Evolutionary conservation across 306 rosid genomes (phyloP), one percentile per base, ranked within the genome.

Genomic region (Macrotyloma uniflorum): DNA sequence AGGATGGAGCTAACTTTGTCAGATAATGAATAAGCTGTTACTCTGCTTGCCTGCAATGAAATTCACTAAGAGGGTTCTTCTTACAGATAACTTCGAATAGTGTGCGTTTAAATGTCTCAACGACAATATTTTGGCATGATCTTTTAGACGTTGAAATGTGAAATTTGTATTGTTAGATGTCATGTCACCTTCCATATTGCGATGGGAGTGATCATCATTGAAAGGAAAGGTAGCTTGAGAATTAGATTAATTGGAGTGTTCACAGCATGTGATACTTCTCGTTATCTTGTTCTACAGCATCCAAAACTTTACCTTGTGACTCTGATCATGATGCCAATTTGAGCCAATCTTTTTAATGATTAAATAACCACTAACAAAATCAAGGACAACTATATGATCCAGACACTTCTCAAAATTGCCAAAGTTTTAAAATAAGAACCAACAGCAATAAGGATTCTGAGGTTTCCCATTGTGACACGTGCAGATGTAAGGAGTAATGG

Each of bases 281-380:
- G 28, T 33, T 67, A 73, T 33, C 22, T 43, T 43, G 24, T 50
- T 64, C 42, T 8, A 51, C 59, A 51, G 68, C 33, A 33, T 33
- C 46, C 45, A 61, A 65, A 53, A n/a, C 12, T 33, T 20, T 4
- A 40, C 53, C 23, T 65, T 51, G 72, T 67, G 46, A 50, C 68
- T 36, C 18, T 42, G 15, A 3, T 40, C 67, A 67, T 82, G 72
- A 82, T 79, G 67, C 79, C 69, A 71, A 46, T 50, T 79, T 62
- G 30, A 59, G 58, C 13, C 53, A 78, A 18, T 20, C 50, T 64
- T 68, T 67, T 57, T 42, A 40, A 73, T 70, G 81, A 66, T 83
- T 24, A 70, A 19, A 70, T 42, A 67, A 68, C 36, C 80, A 65
- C 79, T 68, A 19, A 80, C 26, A 8, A 18, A 18, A 46, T 18